phyloP scores from a whole-genome alignment of 768 basidiomycete genomes.

The Naganishia randhawae region DNA sequence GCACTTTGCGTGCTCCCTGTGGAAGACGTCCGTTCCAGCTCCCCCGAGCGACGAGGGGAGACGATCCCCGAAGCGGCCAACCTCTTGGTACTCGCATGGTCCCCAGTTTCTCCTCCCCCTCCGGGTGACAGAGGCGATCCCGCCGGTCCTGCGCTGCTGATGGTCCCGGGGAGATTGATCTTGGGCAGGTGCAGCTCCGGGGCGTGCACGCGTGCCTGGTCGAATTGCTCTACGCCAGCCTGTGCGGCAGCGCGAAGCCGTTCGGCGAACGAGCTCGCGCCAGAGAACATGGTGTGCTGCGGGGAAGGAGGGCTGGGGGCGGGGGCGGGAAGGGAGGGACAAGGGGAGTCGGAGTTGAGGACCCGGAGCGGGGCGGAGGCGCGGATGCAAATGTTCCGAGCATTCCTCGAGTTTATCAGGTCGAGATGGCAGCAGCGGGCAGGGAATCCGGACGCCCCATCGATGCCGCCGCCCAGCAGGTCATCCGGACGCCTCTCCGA shows the following conservation, averaged over 20 bases:
- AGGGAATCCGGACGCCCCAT: too few species aligned
- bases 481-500: too few species aligned
- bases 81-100: neutral
- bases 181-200: slow-evolving; percentile 11
- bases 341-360: neutral
- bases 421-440: too few species aligned
- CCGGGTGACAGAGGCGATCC: neutral
- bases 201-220: slow-evolving; percentile 26
- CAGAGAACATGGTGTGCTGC: slow-evolving; percentile 19
- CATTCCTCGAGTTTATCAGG: too few species aligned
- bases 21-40: slow-evolving; percentile 6
- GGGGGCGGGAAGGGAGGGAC: neutral
- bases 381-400: too few species aligned
- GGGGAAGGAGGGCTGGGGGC: neutral
- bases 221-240: slow-evolving; percentile 27
- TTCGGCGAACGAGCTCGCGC: slow-evolving; percentile 24
- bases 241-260: slow-evolving; percentile 24
- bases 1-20: neutral
- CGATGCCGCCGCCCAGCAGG: too few species aligned
- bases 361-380: too few species aligned
- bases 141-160: neutral
- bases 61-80: neutral
- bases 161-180: neutral
- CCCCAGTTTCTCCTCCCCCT: too few species aligned
- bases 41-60: neutral